Conservation (phyloP, 2,329 filamentous ascomycete species). For the Chaetomiaceae sp. region DNA sequence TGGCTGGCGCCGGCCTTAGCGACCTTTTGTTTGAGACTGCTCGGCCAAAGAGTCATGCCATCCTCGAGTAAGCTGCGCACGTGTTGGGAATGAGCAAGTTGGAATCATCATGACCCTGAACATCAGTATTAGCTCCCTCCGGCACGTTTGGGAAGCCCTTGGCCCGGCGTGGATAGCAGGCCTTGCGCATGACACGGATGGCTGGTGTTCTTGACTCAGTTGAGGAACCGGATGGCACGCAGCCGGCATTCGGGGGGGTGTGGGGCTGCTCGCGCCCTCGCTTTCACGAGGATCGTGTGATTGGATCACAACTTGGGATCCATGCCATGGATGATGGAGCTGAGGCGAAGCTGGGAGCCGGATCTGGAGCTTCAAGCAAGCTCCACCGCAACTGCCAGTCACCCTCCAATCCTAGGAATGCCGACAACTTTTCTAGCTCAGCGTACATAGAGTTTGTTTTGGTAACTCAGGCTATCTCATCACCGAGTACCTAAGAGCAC, state of each 20-base stretch:
- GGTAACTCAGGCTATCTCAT: too few species aligned
- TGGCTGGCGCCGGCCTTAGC: neutral
- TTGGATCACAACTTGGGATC: constrained; percentile 10
- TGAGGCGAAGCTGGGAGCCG: neutral
- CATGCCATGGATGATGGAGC: constrained; percentile 13
- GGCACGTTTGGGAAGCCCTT: neutral
- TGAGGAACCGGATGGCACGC: constrained; percentile 15
- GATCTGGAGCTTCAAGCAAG: constrained; percentile 9
- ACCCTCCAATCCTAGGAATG: too few species aligned
- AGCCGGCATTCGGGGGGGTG: constrained; percentile 10
- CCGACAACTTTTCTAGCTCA: too few species aligned
- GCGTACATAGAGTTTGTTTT: too few species aligned
- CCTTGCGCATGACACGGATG: constrained; percentile 13
- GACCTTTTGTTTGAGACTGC: too few species aligned
- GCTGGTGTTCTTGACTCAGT: constrained; percentile 21
- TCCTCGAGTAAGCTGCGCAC: too few species aligned
- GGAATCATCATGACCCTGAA: neutral
- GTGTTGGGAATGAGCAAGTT: neutral
- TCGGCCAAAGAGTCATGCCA: too few species aligned
- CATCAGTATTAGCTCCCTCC: neutral
- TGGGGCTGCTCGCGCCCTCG: constrained; percentile 14
- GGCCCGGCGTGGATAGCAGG: neutral
- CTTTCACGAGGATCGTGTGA: neutral
- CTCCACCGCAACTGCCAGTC: too few species aligned
- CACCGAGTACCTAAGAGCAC: too few species aligned